Conservation (phyloP, 805 yeast genomes). For the Yamadazyma endophytica region DNA sequence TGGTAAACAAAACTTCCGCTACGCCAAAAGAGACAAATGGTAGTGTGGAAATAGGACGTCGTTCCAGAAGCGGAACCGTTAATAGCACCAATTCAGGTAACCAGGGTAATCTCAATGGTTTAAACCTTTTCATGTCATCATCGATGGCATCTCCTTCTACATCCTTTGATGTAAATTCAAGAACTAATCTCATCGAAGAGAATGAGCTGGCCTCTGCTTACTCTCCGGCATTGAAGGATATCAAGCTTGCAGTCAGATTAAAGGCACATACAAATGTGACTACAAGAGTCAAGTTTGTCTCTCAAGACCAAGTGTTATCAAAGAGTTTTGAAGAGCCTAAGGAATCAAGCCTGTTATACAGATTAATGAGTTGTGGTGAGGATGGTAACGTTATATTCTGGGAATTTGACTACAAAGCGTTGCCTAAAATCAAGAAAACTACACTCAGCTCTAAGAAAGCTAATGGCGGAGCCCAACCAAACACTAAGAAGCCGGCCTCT, state of each 20-base stretch:
- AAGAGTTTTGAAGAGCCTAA: constrained; percentile 4
- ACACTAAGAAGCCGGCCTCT: constrained; percentile 1
- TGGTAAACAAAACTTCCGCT: constrained; percentile 16
- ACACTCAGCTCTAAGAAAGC: constrained; percentile 1
- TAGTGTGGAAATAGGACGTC: constrained; percentile 13
- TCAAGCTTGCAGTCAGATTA: constrained; percentile 30
- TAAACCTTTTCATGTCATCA: constrained; percentile 17
- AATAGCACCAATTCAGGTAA: constrained; percentile 21
- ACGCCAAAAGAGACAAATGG: not conserved
- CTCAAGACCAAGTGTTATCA: constrained; percentile 9
- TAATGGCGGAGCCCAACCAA: constrained; percentile 4
- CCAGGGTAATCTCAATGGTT: constrained; percentile 4
- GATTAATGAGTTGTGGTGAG: constrained; percentile 33
- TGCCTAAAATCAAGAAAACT: constrained; percentile 29
- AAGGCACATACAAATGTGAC: constrained; percentile 40
- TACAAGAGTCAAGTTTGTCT: constrained; percentile 23
- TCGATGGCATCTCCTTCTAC: constrained; percentile 18
- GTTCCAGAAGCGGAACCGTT: constrained; percentile 39
- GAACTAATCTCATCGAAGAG: constrained; percentile 8
- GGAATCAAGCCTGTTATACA: constrained; percentile 20
- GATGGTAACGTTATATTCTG: constrained; percentile 40
- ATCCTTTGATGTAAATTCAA: constrained; percentile 17
- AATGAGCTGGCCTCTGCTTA: constrained; percentile 6
- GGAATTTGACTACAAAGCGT: constrained; percentile 42
- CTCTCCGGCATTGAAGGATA: constrained; percentile 36